Percentiles rank a stretch among this genome's conserved stretches.
Evolutionary conservation across 1,284 basidiomycete genomes (phyloP).

Genomic region (Papiliotrema flavescens): DNA sequence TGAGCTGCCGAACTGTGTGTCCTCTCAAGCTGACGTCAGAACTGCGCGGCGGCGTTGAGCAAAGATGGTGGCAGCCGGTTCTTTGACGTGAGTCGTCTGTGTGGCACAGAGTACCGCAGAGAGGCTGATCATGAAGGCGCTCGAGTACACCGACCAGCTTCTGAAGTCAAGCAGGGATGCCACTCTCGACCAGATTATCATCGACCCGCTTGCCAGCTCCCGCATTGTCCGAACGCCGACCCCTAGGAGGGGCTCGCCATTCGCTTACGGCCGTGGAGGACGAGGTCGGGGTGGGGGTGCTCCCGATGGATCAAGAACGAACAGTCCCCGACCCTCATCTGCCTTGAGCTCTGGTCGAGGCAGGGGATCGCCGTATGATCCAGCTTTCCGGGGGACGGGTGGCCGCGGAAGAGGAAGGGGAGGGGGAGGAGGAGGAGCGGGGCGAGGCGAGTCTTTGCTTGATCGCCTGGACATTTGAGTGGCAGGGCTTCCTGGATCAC

Average conservation of each 20-base stretch:
- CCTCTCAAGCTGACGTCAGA: slow-evolving; percentile 8
- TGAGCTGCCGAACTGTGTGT: slow-evolving; percentile 10
- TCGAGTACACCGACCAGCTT: background rate
- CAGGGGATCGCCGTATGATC: background rate
- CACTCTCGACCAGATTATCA: background rate
- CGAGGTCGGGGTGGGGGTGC: background rate
- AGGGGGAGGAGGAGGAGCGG: background rate
- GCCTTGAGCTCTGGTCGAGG: background rate
- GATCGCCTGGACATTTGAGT: background rate
- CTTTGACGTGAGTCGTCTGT: background rate
- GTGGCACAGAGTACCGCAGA: background rate
- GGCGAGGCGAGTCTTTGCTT: background rate
- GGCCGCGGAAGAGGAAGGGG: background rate
- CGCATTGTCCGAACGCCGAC: background rate
- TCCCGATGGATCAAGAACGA: too few relatives aligned
- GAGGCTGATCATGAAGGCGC: background rate
- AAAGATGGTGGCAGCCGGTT: background rate
- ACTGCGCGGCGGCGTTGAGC: slow-evolving; percentile 16
- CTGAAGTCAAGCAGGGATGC: background rate
- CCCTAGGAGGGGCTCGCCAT: background rate
- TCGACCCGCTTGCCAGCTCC: background rate
- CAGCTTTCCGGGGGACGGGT: background rate
- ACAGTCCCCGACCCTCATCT: too few relatives aligned
- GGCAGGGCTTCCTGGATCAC: background rate
- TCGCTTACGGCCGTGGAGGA: background rate